Evolutionary conservation across 176 grass and related monocot genomes (phyloP), one percentile per base, ranked within the genome.

Genomic region (Pharus latifolius): DNA sequence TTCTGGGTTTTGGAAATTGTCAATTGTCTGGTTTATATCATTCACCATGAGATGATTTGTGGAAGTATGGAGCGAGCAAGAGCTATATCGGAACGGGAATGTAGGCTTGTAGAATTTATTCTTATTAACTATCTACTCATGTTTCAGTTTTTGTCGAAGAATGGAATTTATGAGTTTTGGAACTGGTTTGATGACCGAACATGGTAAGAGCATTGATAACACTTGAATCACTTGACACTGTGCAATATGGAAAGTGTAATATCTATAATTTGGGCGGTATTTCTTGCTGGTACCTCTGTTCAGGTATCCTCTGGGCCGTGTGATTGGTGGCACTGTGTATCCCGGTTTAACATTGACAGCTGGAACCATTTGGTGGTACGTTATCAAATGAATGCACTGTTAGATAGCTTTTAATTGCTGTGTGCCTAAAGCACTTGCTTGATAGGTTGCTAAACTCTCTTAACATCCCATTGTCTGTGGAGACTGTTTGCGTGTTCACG

Each of bases 181-280:
- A 99, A 99, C 69, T 99, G 96, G 96, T 99, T 99, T 84, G 96
- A 99, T 69, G 96, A 99, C 60, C 86, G 96, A 69, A 99, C 96
- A 54, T 99, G 95, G 95, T 94, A 88, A 69, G 65, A 49, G 12
- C 57, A 22, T 62, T 8, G 9, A 4, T 23, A 18, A 29, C 11
- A 25, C 34, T 5, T 29, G 13, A 52, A 42, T 18, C 17, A 2
- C 50, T 42, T 26, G 18, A 6, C 20, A 26, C 15, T 17, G 16
- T 33, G 20, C 0, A 22, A 15, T 66, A 26, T 59, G 17, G 58
- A 65, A 59, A 17, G 1, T 17, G 9, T 37, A 31, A 25, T 43
- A 4, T 0, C 3, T 0, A 43, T 49, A 50, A 38, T 0, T 35
- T 14, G 19, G 1, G 49, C 65, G 58, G 30, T 70, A 71, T 28